Base-by-base conservation (phyloP, 176 grass and related monocot species). In the Carex myosuroides region DNA sequence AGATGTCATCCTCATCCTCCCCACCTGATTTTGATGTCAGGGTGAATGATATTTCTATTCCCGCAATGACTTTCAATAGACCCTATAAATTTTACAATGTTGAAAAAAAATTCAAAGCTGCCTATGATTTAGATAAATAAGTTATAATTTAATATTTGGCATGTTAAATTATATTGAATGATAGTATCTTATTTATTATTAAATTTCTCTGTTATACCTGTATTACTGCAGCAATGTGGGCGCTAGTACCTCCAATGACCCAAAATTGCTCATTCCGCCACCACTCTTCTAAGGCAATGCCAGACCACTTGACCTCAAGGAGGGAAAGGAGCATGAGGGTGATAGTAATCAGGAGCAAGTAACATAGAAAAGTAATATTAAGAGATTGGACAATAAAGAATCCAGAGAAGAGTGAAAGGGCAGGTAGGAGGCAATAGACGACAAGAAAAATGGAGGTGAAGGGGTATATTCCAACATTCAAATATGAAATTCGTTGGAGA, bases 391-490 rank as follows among this genome's bases (percentile, higher is more conserved):
- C 91, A 85, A 97, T 97, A 87, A 93, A 97, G 84, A 79, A 90
- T 1, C 91, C 94, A 1, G 89, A 90, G 87, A 97, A 97, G 91
- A 97, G 94, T 9, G 89, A 97, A 24, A 97, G 86, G 75, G 89
- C 91, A 20, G 94, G 94, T 4, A 94, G 89, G 22, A 94, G 88
- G 91, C 94, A 92, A 86, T 97, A 97, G 80, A 88, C 85, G 86
- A 90, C 83, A 85, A 97, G 94, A 72, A 97, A 97, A 84, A 97
- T 87, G 37, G 94, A 97, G 9, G 94, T 97, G 88, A 97, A 94
- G 6, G 91, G 94, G 85, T 97, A 97, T 85, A 97, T 92, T 55
- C 94, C 92, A 12, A 97, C 94, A 87, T 94, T 97, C 86, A 97
- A 90, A 85, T 97, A 97, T 8, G 93, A 67, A 18, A 96, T 75